Base-by-base conservation (phyloP, 2,329 filamentous ascomycete species). In the Geoglossum cookeanum region DNA sequence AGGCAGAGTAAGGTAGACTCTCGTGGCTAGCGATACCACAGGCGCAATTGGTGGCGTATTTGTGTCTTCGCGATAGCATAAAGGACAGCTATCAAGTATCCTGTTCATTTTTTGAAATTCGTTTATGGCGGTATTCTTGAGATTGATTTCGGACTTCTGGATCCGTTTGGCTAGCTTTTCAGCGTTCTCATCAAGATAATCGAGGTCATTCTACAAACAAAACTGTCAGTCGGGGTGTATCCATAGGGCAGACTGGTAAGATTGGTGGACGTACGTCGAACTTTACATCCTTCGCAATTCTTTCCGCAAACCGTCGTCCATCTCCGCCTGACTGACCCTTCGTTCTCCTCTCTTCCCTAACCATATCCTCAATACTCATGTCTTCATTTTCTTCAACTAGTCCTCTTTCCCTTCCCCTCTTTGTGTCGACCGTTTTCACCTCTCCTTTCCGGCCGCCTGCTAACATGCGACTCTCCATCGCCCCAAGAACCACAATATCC, bases 181-280 rank as follows among this genome's bases (percentile, higher is more conserved):
- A 15, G 92, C 92, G 66, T 98, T 97, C 64, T 97, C 92, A 67
- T 98, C 91, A 77, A 97, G 85, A 71, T 98, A 98, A 57, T 98
- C 91, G 30, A 98, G 80, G 68, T 94, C 85, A 65, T 94, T 82
- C 72, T 78, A 59, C 11, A 11, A 57, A 8, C 7, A 13, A 6
- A 37, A 32, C 30, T n/a, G 15, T 53, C 9, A 53, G 33, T 53
- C 15, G 33, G 30, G 35, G 30, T 37, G 39, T 15, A 39, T 5
- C 30, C 7, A 56, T 3, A 29, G 58, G 15, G 29, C 7, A 55
- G 4, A 13, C 35, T n/a, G 32, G n/a, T 29, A 55, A 35, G 17
- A n/a, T 9, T 42, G 33, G 51, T 47, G 59, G 5, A 67, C 72
- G 68, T 63, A 77, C 76, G 66, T 88, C 84, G 67, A 94, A 98